Base-by-base conservation (phyloP, 371 early-diverging fungal species). In the Blakeslea trispora region DNA sequence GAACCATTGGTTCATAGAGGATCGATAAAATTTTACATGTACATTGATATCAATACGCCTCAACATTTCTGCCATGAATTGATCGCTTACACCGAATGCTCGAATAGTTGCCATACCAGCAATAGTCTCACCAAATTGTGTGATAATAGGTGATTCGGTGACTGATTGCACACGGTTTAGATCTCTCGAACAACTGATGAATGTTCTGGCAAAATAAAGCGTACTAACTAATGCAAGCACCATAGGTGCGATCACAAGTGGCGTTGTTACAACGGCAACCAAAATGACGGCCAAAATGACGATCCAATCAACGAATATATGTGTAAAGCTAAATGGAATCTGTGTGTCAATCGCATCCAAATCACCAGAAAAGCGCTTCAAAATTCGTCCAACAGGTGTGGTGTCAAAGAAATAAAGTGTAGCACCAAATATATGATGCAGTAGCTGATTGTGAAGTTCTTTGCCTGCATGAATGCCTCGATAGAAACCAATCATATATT, bases 1-100 rank as follows among this genome's bases (percentile, higher is more conserved):
- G 24, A 92, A 77, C 95, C 95, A 94, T 34, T 91, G 81, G 73
- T 91, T 92, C 51, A 85, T 81, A 21, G 81, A 81, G 87, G 92
- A 91, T 37, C 82, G 40, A 51, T 76, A 81, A 50, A 84, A 90
- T 61, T 76, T 88, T 6, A 91, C 82, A 7, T 89, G 66, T 57
- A 86, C 78, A 68, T 91, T 79, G 48, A 55, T 61, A 63, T 89
- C 87, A 11, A 87, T 59, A 18, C 66, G 58, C 15, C 58, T 57
- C 52, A 82, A 57, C 11, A 81, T 82, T 22, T 76, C 74, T 22
- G 68, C 62, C 69, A 77, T 68, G 39, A 84, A 90, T 32, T 82
- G 63, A 18, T 74, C 57, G n/a, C 56, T 64, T n/a, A 72, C 84
- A 22, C 86, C 86, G 87, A 80, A 92, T 1, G 91, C 91, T 23